Evolutionary conservation across 1,284 basidiomycete species (phyloP), one percentile per base, ranked within the genome.

Genomic region (Xerocomus cyaneibrunnescens): DNA sequence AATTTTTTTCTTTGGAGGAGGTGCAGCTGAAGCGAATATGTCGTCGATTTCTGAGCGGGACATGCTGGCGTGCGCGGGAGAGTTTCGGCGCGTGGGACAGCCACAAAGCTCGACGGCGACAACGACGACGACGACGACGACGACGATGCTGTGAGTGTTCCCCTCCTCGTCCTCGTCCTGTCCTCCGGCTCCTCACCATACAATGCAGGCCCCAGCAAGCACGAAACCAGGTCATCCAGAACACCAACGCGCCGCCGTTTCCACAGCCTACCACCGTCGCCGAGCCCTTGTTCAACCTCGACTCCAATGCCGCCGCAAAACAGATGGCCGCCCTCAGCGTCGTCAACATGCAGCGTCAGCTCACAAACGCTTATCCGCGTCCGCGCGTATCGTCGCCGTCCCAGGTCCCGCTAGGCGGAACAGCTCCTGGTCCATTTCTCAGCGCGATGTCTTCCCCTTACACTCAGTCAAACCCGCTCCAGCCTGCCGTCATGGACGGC

Each of bases 281-380:
- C 36, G 62, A 59, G 16, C 45, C 54, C 62, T 71, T 59, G 71
- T 80, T 74, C 71, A 73, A 57, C 35, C 72, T 82, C 53, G 81
- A 83, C 64, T 69, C 76, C 54, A 74, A 74, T 42, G 75, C 78
- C 40, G 79, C 79, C 48, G 83, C 84, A 55, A 89, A 88, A 67
- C 88, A 90, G 71, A 86, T 89, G 80, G 84, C 84, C 32, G 83
- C 83, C 16, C 79, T 90, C 59, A 83, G 74, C 61, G 83, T 79
- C 49, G 83, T 77, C 48, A 81, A 76, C 59, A 75, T 82, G 58
- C 80, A 80, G 61, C 80, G 85, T 68, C 79, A 81, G 57, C 57
- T 69, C 48, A 38, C 63, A 36, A 69, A 68, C 14, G 72, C 75
- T 56, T 84, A 83, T 62, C 75, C 74, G 61, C 80, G 78, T 62